phyloP scores from a whole-genome alignment of 2,329 filamentous ascomycete genomes.

The Diaporthe caulivora region DNA sequence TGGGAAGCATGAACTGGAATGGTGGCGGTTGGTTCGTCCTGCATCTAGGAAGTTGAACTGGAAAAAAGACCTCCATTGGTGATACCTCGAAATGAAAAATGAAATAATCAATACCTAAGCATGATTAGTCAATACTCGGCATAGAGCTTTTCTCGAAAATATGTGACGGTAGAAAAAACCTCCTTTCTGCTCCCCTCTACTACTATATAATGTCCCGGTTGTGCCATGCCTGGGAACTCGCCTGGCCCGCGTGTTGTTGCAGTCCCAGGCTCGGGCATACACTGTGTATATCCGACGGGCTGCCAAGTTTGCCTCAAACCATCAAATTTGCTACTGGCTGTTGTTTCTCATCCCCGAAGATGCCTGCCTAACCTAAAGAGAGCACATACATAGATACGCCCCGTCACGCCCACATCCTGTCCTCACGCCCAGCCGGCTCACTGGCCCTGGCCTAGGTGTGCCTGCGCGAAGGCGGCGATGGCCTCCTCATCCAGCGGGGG shows the following conservation, averaged over 20 bases:
- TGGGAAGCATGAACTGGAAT: slow-evolving; percentile 7
- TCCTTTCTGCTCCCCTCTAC: neutral
- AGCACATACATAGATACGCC: neutral
- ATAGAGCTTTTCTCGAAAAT: neutral
- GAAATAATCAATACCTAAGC: slow-evolving; percentile 21
- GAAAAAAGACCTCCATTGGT: slow-evolving; percentile 15
- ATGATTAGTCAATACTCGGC: neutral
- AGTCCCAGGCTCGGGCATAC: neutral
- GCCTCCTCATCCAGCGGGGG: slow-evolving; percentile 51
- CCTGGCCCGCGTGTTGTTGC: neutral
- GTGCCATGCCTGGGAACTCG: neutral
- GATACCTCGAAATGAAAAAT: slow-evolving; percentile 31
- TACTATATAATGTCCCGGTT: neutral
- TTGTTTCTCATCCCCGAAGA: neutral
- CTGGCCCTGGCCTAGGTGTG: slow-evolving; percentile 54
- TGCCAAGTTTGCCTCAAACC: neutral
- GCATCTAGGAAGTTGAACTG: slow-evolving; percentile 24
- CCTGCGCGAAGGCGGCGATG: slow-evolving; percentile 47
- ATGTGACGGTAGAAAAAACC: slow-evolving; percentile 1
- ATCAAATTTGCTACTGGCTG: slow-evolving; percentile 2
- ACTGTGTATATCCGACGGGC: neutral
- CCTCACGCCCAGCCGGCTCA: neutral
- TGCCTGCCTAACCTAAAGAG: slow-evolving; percentile 4
- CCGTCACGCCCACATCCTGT: neutral
- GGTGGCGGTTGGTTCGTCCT: slow-evolving; percentile 6